Evolutionary conservation across 768 basidiomycete species (phyloP), one percentile per base, ranked within the genome.

Genomic region (Cystobasidium ongulense): DNA sequence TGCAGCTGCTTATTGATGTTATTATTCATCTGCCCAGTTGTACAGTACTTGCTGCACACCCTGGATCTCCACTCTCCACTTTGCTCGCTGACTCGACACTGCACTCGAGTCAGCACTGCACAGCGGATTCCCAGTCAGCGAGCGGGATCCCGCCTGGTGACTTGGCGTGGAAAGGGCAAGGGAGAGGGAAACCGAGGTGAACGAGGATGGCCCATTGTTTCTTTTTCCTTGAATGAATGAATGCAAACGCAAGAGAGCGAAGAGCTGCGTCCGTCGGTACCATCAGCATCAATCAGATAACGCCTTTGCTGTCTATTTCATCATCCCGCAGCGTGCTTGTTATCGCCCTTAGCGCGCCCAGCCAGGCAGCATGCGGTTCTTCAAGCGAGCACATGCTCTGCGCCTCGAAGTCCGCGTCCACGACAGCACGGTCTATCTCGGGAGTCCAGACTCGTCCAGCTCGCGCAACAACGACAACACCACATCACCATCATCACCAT

Each of bases 351-450:
- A 59, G 57, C 33, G 57, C 57, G 57, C 57, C 29, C 57, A 35
- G 29, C 57, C 33, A 29, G 57, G 33, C 25, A 59, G 57, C 57
- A 59, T 59, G 57, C 57, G 57, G 57, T 59, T 59, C 57, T 59
- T 59, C 29, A 59, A 21, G 25, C 57, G 57, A 59, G 57, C 57
- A 59, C 57, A 59, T 59, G 57, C 29, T 59, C 57, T 59, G 11
- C 57, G 57, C 57, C 57, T 59, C 11, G 57, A 59, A 35, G 57
- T 59, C 25, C 25, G 33, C 29, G 33, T 35, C 8, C 57, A 59
- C 11, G 57, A 27, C 11, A 35, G 33, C 29, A 35, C 33, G 57
- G 57, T 59, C 57, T 59, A 59, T 59, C 57, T 59, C 15, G 57
- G 57, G 57, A 59, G 57, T 29, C 57, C 57, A 59, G 57, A 59